Evolutionary conservation across 129 eudicot genomes (phyloP).

Genomic region (Saussurea involucrata): DNA sequence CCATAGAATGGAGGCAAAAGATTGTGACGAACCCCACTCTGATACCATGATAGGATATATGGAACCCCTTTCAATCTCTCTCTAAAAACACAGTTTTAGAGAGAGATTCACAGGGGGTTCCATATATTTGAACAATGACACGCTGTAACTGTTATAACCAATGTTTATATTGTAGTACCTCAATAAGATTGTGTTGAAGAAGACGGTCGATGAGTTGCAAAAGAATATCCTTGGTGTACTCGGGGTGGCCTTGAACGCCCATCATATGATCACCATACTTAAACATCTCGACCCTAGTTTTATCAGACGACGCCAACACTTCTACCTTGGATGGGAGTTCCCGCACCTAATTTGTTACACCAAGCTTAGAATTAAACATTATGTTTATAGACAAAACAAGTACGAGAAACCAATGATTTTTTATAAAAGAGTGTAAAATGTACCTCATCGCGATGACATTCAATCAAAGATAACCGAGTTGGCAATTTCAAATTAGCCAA

Average conservation of each 20-base stretch:
- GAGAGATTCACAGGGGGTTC: not conserved
- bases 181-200: constrained; percentile 50
- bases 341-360: constrained; percentile 32
- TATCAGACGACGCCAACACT: constrained; percentile 67
- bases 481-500: constrained; percentile 54
- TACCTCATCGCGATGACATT: constrained; percentile 91
- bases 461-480: constrained; percentile 53
- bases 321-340: constrained; percentile 87
- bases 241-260: constrained; percentile 99
- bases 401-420: not conserved
- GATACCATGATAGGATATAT: not conserved
- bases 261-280: constrained; percentile 74
- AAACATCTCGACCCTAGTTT: constrained; percentile 83
- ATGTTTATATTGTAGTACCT: constrained; percentile 31
- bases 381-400: not conserved
- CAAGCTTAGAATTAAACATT: not conserved
- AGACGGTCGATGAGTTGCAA: constrained; percentile 84
- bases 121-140: not conserved
- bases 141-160: not conserved
- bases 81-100: not conserved
- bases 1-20: not conserved
- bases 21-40: not conserved
- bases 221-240: constrained; percentile 89
- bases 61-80: not conserved
- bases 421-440: not conserved